Evolutionary conservation across 2,329 filamentous ascomycete species (phyloP).

Genomic region (Hymenoscyphus occultus): DNA sequence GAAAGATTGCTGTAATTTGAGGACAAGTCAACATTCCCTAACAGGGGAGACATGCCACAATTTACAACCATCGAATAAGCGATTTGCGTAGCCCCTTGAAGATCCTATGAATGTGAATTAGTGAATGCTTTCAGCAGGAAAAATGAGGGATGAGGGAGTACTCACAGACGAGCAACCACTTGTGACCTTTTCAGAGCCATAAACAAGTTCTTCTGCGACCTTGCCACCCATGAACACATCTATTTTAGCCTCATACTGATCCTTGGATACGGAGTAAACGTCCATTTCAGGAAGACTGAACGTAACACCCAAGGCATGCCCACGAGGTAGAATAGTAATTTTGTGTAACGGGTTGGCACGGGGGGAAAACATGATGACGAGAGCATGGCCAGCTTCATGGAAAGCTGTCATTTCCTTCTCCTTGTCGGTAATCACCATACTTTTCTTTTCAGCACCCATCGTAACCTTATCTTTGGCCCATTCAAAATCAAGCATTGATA

Average conservation of each 20-base stretch:
- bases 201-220: constrained; percentile 87
- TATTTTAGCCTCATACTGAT: constrained; percentile 76
- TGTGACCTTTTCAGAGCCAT: constrained; percentile 86
- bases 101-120: constrained; percentile 57
- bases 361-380: constrained; percentile 78
- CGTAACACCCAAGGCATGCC: constrained; percentile 81
- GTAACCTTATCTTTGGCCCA: constrained; percentile 98
- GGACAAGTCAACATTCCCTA: constrained; percentile 87
- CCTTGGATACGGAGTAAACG: constrained; percentile 83
- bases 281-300: constrained; percentile 87
- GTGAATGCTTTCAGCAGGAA: constrained; percentile 32
- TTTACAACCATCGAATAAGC: constrained; percentile 86
- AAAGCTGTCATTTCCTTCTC: constrained; percentile 97
- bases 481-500: constrained; percentile 79
- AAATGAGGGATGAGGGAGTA: constrained; percentile 20
- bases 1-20: constrained; percentile 79
- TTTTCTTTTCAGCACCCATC: constrained; percentile 91
- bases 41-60: constrained; percentile 81
- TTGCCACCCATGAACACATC: constrained; percentile 83
- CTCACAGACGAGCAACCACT: constrained; percentile 78
- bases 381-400: constrained; percentile 91
- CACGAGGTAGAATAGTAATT: constrained; percentile 92
- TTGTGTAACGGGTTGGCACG: constrained; percentile 84
- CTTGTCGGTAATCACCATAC: constrained; percentile 84
- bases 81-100: constrained; percentile 74